These are phyloP conservation scores for Pseudognaphalium luteoalbum DNA, from an alignment of 129 eudicot genomes.

Conservation along the genomic window DNA sequence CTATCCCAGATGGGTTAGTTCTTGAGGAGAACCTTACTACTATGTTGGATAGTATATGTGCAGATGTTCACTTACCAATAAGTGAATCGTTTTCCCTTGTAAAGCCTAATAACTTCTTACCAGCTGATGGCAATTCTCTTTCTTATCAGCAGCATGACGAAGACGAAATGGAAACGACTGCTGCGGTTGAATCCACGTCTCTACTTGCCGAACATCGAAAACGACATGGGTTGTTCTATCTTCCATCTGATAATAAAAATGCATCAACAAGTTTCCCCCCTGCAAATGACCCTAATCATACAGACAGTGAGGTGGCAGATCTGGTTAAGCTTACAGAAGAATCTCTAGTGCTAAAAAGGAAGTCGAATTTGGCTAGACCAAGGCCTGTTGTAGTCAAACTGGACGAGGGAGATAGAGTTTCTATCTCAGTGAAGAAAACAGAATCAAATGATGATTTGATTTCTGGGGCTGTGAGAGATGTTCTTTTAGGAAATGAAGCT, in stretches of 20 bases:
- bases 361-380: conserved; percentile 53
- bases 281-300: conserved; percentile 62
- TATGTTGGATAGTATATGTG: conserved; percentile 65
- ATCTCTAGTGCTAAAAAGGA: conserved; percentile 66
- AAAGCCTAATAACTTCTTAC: conserved; percentile 30
- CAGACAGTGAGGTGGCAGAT: conserved; percentile 52
- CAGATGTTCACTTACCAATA: conserved; percentile 51
- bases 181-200: conserved; percentile 58
- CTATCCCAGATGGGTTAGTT: conserved; percentile 67
- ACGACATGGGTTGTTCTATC: conserved; percentile 86
- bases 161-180: conserved; percentile 47
- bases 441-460: conserved; percentile 47
- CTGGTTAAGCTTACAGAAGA: conserved; percentile 84
- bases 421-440: conserved; percentile 34
- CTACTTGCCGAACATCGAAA: conserved; percentile 81
- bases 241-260: conserved; percentile 54
- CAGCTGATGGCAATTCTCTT: conserved; percentile 28
- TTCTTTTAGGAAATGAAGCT: conserved; percentile 69
- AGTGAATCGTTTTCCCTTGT: conserved; percentile 58
- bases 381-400: conserved; percentile 90
- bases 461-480: conserved; percentile 84
- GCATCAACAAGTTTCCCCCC: conserved; percentile 64
- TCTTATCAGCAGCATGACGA: conserved; percentile 41
- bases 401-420: conserved; percentile 61
- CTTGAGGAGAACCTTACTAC: conserved; percentile 61